These are phyloP conservation scores for Neodidymelliopsis sp. DNA, from an alignment of 2,329 filamentous ascomycete genomes.

Conservation along the genomic window DNA sequence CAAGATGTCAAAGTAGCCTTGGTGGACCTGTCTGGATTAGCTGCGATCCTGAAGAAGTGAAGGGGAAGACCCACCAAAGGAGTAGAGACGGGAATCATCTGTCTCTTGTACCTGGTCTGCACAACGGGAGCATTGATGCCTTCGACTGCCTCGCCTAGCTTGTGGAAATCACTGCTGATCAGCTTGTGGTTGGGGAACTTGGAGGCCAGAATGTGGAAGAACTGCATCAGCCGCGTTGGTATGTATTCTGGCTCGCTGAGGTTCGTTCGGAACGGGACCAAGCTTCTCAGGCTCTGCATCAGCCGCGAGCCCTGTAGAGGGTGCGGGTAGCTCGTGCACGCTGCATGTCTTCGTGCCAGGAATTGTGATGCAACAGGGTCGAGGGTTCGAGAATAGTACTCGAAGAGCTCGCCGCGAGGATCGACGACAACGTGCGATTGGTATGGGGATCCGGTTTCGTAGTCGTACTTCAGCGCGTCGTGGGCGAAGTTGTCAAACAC, in stretches of 20 bases:
- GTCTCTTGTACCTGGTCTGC: conserved; percentile 88
- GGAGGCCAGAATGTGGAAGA: conserved; percentile 87
- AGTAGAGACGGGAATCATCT: conserved; percentile 87
- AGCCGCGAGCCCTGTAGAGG: conserved; percentile 63
- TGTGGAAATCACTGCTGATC: conserved; percentile 89
- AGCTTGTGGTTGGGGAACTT: conserved; percentile 92
- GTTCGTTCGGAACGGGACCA: conserved; percentile 75
- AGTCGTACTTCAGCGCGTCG: conserved; percentile 91
- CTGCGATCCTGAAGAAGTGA: background rate
- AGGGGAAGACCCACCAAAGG: conserved; percentile 74
- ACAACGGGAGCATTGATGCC: conserved; percentile 95
- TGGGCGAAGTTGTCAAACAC: conserved; percentile 99
- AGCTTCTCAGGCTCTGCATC: conserved; percentile 67
- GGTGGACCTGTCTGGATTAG: conserved; percentile 75
- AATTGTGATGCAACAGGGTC: conserved; percentile 86
- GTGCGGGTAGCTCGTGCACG: conserved; percentile 67
- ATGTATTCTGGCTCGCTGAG: conserved; percentile 89
- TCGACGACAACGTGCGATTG: conserved; percentile 92
- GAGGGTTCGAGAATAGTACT: conserved; percentile 83
- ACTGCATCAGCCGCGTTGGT: conserved; percentile 92
- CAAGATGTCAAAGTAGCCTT: conserved; percentile 98
- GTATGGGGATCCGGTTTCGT: conserved; percentile 78
- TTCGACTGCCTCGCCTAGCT: conserved; percentile 79
- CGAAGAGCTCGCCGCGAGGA: conserved; percentile 85
- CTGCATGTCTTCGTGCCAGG: conserved; percentile 82